Percentiles rank a stretch among this genome's conserved stretches.
Conservation (phyloP, 768 basidiomycete genomes). For the Dacryopinax primogenitus region DNA sequence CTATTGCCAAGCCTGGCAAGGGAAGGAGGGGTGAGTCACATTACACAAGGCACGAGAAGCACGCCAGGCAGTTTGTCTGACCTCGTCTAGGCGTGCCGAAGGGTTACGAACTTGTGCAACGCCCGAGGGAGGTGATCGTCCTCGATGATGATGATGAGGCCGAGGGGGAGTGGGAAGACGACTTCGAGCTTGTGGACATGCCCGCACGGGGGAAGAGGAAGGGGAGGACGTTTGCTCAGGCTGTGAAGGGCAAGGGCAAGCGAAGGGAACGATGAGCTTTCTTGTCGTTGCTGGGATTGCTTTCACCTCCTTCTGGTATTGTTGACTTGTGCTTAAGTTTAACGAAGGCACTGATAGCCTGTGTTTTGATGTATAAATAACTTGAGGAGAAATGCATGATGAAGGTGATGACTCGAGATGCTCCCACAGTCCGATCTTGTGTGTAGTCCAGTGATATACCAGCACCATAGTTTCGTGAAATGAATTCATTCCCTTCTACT, state of each 20-base stretch:
- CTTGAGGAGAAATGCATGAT: background rate
- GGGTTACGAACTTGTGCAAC: background rate
- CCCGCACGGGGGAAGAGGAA: background rate
- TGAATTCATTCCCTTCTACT: no score
- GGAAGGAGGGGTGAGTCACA: background rate
- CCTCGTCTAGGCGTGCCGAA: background rate
- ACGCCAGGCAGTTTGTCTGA: slow-evolving; percentile 3
- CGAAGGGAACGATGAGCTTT: background rate
- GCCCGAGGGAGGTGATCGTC: background rate
- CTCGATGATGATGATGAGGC: background rate
- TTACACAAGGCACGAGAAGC: background rate
- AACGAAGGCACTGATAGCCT: background rate
- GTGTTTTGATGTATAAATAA: background rate
- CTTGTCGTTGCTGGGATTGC: background rate
- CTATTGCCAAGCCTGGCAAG: background rate
- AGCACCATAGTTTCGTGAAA: no score
- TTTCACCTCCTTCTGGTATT: background rate
- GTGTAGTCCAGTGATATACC: no score
- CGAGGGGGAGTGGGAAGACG: background rate
- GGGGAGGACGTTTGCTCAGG: slow-evolving; percentile 1
- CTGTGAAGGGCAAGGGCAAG: slow-evolving; percentile 6
- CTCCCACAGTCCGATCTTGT: background rate
- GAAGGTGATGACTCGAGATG: background rate
- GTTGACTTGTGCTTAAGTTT: background rate
- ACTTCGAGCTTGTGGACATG: background rate